Evolutionary conservation across 2,329 filamentous ascomycete species (phyloP).

Genomic region (Pestalotiopsis sp.): DNA sequence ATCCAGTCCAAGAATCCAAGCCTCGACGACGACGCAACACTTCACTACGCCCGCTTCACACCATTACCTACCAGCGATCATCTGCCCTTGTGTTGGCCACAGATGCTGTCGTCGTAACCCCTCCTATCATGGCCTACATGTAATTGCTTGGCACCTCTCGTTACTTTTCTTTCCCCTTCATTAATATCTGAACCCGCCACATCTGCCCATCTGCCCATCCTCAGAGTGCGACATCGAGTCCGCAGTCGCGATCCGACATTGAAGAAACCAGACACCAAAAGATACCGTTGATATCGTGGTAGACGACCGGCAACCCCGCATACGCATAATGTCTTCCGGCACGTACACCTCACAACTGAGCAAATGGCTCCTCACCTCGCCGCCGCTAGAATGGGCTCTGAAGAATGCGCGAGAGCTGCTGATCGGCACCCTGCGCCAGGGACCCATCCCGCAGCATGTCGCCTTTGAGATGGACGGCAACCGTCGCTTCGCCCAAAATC

Average conservation of each 20-base stretch:
- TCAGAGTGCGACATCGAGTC: background rate
- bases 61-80: background rate
- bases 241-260: background rate
- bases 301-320: background rate
- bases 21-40: background rate
- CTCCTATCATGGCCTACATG: background rate
- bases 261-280: background rate
- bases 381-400: slow-evolving; percentile 89
- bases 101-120: background rate
- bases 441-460: slow-evolving; percentile 90
- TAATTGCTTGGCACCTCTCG: background rate
- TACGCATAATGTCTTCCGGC: background rate
- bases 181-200: background rate
- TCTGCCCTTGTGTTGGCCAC: background rate
- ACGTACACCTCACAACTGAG: slow-evolving; percentile 29
- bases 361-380: slow-evolving; percentile 81
- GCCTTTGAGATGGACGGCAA: slow-evolving; percentile 99
- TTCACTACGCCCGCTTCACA: background rate
- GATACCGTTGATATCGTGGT: background rate
- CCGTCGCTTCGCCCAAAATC: slow-evolving; percentile 83
- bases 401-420: slow-evolving; percentile 79
- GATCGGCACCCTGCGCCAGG: slow-evolving; percentile 86
- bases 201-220: background rate
- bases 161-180: background rate
- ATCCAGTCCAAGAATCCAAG: background rate